Evolutionary conservation across 345 rosid species (phyloP).

Genomic region (Camelina neglecta): DNA sequence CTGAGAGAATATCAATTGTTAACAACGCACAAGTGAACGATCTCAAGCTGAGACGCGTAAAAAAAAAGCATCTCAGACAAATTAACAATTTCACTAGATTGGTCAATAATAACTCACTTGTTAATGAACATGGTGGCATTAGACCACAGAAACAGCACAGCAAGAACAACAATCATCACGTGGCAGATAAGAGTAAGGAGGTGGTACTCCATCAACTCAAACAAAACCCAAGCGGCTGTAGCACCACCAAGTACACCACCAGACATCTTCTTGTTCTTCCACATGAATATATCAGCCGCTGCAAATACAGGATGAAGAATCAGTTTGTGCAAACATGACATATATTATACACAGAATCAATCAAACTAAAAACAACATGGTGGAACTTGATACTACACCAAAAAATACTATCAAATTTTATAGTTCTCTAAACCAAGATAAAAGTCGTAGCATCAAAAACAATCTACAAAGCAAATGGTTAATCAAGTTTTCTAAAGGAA

Average conservation of each 20-base stretch:
- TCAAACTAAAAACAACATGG: slow-evolving; percentile 2
- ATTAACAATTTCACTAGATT: neutral
- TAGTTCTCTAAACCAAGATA: neutral
- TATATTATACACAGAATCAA: neutral
- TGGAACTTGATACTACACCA: slow-evolving; percentile 16
- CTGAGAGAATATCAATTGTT: slow-evolving; percentile 44
- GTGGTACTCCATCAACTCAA: slow-evolving; percentile 80
- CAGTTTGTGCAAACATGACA: neutral
- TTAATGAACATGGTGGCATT: slow-evolving; percentile 85
- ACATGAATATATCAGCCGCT: slow-evolving; percentile 90
- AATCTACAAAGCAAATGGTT: neutral
- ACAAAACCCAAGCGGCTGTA: slow-evolving; percentile 79
- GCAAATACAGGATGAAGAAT: slow-evolving; percentile 16
- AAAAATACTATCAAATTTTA: neutral
- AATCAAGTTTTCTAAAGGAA: neutral
- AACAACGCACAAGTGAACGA: slow-evolving; percentile 50
- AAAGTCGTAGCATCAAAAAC: neutral
- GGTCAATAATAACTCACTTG: slow-evolving; percentile 59
- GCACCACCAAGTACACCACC: slow-evolving; percentile 84
- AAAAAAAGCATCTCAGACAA: neutral
- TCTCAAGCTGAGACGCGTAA: slow-evolving; percentile 30
- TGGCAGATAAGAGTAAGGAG: slow-evolving; percentile 85
- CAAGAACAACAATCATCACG: slow-evolving; percentile 66
- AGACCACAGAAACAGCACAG: slow-evolving; percentile 84
- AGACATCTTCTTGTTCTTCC: slow-evolving; percentile 97